Evolutionary conservation across 306 rosid species (phyloP).

Genomic region (Lathyrus tuberosus): DNA sequence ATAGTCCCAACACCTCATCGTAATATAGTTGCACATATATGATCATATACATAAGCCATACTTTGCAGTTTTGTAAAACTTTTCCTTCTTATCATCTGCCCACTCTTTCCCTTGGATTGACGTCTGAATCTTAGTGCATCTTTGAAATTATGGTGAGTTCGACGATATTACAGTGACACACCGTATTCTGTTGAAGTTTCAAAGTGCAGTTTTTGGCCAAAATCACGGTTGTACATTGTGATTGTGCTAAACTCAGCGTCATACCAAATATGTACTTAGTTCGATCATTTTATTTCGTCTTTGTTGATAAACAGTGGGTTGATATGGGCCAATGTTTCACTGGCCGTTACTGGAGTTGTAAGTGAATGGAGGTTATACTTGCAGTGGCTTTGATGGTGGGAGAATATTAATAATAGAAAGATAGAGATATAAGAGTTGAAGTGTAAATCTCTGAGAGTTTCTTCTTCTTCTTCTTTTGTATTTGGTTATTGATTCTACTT

Average conservation of each 20-base stretch:
- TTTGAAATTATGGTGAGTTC: background rate
- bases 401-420: background rate
- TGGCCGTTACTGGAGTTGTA: background rate
- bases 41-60: background rate
- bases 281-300: background rate
- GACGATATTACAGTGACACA: background rate
- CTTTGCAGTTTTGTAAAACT: background rate
- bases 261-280: background rate
- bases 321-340: background rate
- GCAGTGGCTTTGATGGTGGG: background rate
- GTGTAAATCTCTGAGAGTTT: background rate
- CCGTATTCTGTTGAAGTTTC: background rate
- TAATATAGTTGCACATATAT: background rate
- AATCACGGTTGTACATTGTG: background rate
- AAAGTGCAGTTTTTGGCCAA: background rate
- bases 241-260: background rate
- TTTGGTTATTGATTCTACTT: background rate
- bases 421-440: background rate
- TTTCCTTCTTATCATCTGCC: background rate
- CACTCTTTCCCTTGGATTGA: background rate
- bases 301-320: background rate
- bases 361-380: background rate
- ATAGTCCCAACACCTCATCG: constrained; percentile 27
- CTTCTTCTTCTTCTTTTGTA: background rate
- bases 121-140: background rate